A percentile compares a stretch with the other conserved stretches of the same genome.
Evolutionary conservation across 2,329 filamentous ascomycete species (phyloP).

Genomic region (Sclerotinia sclerotiorum): DNA sequence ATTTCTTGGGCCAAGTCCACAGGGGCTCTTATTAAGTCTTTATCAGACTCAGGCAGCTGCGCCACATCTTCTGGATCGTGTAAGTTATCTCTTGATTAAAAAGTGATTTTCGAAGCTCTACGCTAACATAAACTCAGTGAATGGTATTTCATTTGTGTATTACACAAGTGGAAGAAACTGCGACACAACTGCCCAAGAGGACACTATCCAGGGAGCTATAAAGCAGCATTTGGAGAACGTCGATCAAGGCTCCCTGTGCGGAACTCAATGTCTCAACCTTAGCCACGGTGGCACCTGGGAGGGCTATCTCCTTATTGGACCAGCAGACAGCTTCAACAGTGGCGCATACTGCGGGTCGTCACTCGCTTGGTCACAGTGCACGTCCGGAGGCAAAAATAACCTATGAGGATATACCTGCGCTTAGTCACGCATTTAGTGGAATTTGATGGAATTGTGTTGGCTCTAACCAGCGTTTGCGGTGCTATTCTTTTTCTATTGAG

Average conservation of each 20-base stretch:
- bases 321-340: background rate
- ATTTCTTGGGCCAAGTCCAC: background rate
- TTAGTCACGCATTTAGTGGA: background rate
- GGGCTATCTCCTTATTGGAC: background rate
- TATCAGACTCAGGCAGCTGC: background rate
- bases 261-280: background rate
- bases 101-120: background rate
- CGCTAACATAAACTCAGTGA: background rate
- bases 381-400: background rate
- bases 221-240: background rate
- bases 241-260: background rate
- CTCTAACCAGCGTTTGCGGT: background rate
- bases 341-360: background rate
- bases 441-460: background rate
- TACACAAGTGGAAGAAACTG: background rate
- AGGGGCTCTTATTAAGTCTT: background rate
- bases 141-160: background rate
- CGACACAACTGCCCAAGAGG: background rate
- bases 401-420: background rate
- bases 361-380: too few relatives aligned
- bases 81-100: background rate
- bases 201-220: background rate
- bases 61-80: background rate
- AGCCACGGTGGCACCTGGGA: background rate
- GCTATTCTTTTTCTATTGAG: background rate